These are phyloP conservation scores for Prunus padus DNA, from an alignment of 306 rosid species.

Conservation along the genomic window DNA sequence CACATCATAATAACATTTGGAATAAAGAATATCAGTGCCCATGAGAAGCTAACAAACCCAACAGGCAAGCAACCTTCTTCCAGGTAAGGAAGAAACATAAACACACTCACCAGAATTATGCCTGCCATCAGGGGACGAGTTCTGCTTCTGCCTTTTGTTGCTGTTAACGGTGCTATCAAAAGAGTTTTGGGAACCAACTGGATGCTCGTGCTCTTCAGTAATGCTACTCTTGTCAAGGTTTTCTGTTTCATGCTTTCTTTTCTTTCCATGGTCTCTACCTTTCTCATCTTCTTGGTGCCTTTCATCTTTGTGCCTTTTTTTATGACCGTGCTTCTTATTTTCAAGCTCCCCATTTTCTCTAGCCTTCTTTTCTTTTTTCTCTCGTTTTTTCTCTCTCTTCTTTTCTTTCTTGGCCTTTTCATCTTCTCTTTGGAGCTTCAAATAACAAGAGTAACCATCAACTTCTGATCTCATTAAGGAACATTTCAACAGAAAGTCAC, in stretches of 20 bases:
- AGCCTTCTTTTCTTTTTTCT: constrained; percentile 30
- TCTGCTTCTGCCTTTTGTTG: constrained; percentile 30
- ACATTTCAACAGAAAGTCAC: neutral
- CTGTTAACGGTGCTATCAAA: constrained; percentile 29
- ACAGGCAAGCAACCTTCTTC: constrained; percentile 27
- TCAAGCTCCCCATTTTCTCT: constrained; percentile 18
- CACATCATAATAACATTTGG: constrained; percentile 27
- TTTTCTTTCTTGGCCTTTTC: constrained; percentile 31
- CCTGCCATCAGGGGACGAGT: constrained; percentile 8
- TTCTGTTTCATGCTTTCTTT: constrained; percentile 16
- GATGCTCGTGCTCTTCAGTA: constrained; percentile 31
- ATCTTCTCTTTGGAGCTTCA: constrained; percentile 20
- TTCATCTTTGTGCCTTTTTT: constrained; percentile 25
- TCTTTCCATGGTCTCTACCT: constrained; percentile 16
- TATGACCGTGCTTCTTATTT: constrained; percentile 9
- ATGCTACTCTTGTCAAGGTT: constrained; percentile 27
- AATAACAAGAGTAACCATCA: constrained; percentile 10
- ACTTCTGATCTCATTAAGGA: neutral
- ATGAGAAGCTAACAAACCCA: constrained; percentile 32
- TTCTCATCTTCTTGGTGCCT: constrained; percentile 10
- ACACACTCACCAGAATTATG: constrained; percentile 31
- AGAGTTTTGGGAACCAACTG: constrained; percentile 33
- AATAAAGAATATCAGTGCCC: constrained; percentile 33
- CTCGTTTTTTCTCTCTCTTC: constrained; percentile 27
- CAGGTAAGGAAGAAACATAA: constrained; percentile 26